A percentile compares a stretch with the other conserved stretches of the same genome.
Conservation (phyloP, 2,329 filamentous ascomycete species). For the Verticillium dahliae region DNA sequence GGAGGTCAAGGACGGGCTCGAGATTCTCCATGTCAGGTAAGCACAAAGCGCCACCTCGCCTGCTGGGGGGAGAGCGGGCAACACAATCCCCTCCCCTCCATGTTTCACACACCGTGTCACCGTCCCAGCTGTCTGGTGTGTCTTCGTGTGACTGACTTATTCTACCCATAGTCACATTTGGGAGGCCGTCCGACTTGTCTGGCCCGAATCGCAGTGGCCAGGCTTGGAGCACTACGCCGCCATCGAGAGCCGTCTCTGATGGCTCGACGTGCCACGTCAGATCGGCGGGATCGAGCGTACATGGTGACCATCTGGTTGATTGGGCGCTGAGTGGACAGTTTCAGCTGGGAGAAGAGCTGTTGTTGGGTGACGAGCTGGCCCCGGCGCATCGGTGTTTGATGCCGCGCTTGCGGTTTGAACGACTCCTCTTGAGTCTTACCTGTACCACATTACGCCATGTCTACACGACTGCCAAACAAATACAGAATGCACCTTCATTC, state of each 20-base stretch:
- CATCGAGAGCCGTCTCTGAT: constrained; percentile 70
- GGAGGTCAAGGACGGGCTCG: constrained; percentile 79
- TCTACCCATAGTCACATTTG: constrained; percentile 66
- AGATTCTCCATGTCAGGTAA: constrained; percentile 86
- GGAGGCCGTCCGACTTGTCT: constrained; percentile 86
- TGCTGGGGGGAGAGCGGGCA: constrained; percentile 6
- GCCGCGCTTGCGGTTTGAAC: no score
- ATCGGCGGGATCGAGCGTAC: background rate
- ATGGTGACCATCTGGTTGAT: no score
- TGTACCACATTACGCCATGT: background rate
- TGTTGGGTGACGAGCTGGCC: no score
- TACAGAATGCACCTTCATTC: background rate
- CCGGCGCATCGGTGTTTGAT: no score
- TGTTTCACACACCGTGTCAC: background rate
- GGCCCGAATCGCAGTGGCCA: constrained; percentile 85
- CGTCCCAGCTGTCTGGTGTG: constrained; percentile 7
- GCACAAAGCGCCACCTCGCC: constrained; percentile 22
- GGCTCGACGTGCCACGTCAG: background rate
- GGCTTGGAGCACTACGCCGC: constrained; percentile 61
- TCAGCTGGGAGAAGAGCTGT: no score
- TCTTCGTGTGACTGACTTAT: constrained; percentile 12
- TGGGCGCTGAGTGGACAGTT: no score
- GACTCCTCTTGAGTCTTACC: background rate
- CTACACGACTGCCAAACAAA: background rate
- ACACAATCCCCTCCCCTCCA: background rate